Percentiles rank a stretch among this genome's conserved stretches.
Conservation (phyloP, 345 rosid genomes). For the Eucalyptus caleyi region DNA sequence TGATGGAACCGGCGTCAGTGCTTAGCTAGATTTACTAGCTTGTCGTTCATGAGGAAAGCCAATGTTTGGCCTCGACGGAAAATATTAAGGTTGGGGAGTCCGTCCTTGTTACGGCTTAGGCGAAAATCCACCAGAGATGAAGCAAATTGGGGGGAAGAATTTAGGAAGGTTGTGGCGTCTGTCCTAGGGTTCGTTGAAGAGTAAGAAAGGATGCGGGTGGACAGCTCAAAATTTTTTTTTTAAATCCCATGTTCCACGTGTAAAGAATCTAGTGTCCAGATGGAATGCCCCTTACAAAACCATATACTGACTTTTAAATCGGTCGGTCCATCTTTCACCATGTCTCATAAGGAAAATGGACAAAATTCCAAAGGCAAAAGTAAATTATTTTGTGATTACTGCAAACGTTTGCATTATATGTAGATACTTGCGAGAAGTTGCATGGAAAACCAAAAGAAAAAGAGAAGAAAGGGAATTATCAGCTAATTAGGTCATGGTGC, state of each 20-base stretch:
- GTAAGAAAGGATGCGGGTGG: not conserved
- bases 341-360: not conserved
- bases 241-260: not conserved
- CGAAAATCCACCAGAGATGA: not conserved
- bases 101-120: not conserved
- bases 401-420: not conserved
- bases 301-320: not conserved
- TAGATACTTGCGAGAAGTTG: not conserved
- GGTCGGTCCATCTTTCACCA: not conserved
- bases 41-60: not conserved
- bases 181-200: not conserved
- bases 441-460: not conserved
- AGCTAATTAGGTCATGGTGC: not conserved
- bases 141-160: not conserved
- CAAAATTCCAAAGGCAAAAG: not conserved
- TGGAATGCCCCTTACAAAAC: not conserved
- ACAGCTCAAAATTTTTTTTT: not conserved
- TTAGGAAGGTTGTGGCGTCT: not conserved
- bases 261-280: not conserved
- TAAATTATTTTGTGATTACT: not conserved
- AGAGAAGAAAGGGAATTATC: not conserved
- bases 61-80: not conserved
- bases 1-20: not conserved
- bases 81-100: not conserved
- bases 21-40: not conserved